Conservation (phyloP, 2,329 filamentous ascomycete genomes). For the Ophiostoma pallidulum region DNA sequence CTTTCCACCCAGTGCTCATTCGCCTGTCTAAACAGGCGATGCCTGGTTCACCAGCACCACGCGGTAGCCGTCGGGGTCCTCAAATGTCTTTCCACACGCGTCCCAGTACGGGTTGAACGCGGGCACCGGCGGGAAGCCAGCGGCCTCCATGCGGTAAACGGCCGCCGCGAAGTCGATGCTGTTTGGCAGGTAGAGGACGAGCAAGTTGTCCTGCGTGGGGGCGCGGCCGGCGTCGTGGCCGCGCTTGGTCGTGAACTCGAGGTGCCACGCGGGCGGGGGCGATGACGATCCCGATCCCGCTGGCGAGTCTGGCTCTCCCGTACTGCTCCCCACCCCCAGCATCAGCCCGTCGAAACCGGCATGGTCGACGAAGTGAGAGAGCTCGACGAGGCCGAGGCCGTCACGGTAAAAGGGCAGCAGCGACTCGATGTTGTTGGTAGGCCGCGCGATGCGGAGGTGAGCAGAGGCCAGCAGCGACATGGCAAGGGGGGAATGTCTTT, state of each 20-base stretch:
- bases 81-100: constrained; percentile 32
- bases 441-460: constrained; percentile 32
- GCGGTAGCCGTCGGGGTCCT: constrained; percentile 36
- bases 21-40: constrained; percentile 8
- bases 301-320: no score
- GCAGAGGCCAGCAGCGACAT: constrained; percentile 15
- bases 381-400: constrained; percentile 30
- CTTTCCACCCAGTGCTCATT: no score
- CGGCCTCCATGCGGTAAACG: constrained; percentile 26
- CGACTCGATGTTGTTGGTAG: constrained; percentile 28
- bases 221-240: constrained; percentile 27
- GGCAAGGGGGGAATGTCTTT: no score
- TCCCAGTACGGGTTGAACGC: constrained; percentile 38
- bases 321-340: constrained; percentile 22
- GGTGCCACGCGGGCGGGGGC: constrained; percentile 29
- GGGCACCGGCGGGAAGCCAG: constrained; percentile 27
- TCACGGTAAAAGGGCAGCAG: constrained; percentile 33
- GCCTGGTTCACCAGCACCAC: constrained; percentile 30
- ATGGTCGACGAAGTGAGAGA: constrained; percentile 28
- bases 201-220: constrained; percentile 34
- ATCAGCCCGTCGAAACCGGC: constrained; percentile 33
- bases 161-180: constrained; percentile 21
- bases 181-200: constrained; percentile 34
- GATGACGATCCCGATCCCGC: constrained; percentile 18
- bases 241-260: constrained; percentile 32